Percentiles rank a stretch among this genome's conserved stretches.
These are phyloP conservation scores for Geotrichum australiense DNA, from an alignment of 1,139 yeast species.

Conservation along the genomic window DNA sequence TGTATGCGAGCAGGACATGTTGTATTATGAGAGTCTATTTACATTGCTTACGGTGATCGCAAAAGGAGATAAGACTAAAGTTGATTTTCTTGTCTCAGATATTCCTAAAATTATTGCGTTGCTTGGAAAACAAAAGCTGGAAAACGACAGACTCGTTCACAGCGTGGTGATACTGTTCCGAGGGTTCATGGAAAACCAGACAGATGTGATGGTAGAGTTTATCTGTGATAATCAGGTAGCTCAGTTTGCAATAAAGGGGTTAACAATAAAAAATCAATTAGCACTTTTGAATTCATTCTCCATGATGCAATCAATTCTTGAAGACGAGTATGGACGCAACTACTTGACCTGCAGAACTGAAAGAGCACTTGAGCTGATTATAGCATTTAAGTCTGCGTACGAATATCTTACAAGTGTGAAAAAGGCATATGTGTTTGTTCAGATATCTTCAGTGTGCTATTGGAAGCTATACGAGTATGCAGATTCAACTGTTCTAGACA, in stretches of 20 bases:
- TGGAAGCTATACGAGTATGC: slow-evolving; percentile 2
- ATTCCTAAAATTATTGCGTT: background rate
- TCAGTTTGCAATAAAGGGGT: background rate
- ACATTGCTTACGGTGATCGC: background rate
- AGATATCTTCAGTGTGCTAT: background rate
- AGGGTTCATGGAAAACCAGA: slow-evolving; percentile 1
- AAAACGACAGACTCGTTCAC: background rate
- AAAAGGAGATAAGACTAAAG: background rate
- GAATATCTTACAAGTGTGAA: background rate
- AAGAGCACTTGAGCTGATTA: background rate
- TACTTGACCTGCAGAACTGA: background rate
- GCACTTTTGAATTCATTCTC: background rate
- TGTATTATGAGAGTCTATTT: background rate
- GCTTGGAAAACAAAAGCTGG: background rate
- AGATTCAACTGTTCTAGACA: background rate
- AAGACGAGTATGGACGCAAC: slow-evolving; percentile 1
- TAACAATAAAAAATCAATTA: background rate
- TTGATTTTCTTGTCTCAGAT: background rate
- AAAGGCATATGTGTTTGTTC: background rate
- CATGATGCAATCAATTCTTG: background rate
- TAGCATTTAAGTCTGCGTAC: background rate
- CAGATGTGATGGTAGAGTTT: background rate
- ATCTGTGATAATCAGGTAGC: slow-evolving; percentile 1
- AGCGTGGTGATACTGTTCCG: background rate
- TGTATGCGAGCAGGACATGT: background rate